A percentile compares a stretch with the other conserved stretches of the same genome.
These are phyloP conservation scores for Tanacetum coccineum DNA, from an alignment of 129 eudicot species.

Conservation along the genomic window DNA sequence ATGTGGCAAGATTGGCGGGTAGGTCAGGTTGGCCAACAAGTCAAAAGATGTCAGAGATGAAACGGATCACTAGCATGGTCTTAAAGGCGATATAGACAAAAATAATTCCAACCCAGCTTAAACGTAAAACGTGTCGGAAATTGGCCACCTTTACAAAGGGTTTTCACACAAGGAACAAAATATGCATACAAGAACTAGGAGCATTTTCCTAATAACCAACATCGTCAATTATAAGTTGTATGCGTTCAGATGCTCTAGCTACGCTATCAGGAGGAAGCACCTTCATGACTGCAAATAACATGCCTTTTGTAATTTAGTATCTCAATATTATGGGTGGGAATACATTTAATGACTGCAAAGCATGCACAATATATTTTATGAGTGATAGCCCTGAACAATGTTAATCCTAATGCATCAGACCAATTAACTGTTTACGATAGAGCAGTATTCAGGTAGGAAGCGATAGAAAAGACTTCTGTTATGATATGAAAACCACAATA, in stretches of 20 bases:
- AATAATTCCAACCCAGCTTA: neutral
- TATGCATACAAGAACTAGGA: no score
- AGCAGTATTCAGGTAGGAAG: neutral
- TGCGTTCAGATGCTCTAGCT: slow-evolving; percentile 60
- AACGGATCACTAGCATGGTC: neutral
- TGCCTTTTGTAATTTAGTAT: no score
- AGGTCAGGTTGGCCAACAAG: neutral
- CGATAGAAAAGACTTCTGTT: neutral
- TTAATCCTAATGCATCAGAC: neutral
- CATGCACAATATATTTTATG: no score
- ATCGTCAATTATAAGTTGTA: slow-evolving; percentile 62
- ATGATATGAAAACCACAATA: neutral
- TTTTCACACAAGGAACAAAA: neutral
- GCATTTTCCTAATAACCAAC: slow-evolving; percentile 26
- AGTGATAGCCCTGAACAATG: neutral
- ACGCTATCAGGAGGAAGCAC: slow-evolving; percentile 58
- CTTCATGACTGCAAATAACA: no score
- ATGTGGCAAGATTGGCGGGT: neutral
- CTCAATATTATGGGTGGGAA: no score
- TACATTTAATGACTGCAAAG: slow-evolving; percentile 69
- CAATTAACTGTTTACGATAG: neutral
- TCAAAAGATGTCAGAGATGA: no score
- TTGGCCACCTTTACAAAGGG: neutral
- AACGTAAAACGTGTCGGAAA: neutral
- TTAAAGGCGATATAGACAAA: neutral